phyloP scores from a whole-genome alignment of 78 protist species.

The Emiliania huxleyi region DNA sequence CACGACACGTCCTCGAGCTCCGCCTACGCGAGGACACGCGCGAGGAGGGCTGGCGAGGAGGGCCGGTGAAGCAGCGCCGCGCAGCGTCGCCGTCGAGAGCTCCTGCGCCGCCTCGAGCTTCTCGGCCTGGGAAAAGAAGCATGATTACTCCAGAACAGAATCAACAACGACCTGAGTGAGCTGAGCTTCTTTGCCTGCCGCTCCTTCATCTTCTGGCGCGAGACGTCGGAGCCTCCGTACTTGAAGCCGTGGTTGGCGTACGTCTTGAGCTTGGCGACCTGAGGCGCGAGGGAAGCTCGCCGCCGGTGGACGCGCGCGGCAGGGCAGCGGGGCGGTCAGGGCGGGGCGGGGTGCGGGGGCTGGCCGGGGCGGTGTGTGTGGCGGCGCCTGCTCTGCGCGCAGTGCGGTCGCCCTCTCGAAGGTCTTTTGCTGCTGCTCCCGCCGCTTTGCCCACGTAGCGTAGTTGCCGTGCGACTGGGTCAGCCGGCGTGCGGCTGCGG shows the following conservation, averaged over 20 bases:
- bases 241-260: not conserved
- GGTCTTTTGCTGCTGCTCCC: conserved; percentile 29
- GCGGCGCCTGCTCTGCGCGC: not conserved
- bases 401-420: not conserved
- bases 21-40: too few relatives aligned
- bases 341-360: too few relatives aligned
- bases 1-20: too few relatives aligned
- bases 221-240: not conserved
- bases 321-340: too few relatives aligned
- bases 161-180: too few relatives aligned
- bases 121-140: too few relatives aligned
- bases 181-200: conserved; percentile 19
- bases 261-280: not conserved
- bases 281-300: not conserved
- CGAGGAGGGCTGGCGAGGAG: too few relatives aligned
- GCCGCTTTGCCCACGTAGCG: conserved; percentile 5
- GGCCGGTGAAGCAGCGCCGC: too few relatives aligned
- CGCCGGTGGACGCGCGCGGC: not conserved
- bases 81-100: too few relatives aligned
- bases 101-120: not conserved
- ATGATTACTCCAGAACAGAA: too few relatives aligned
- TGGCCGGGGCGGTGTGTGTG: too few relatives aligned
- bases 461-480: conserved; percentile 43
- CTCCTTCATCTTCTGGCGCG: not conserved
- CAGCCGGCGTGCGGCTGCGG: conserved; percentile 1